These are phyloP conservation scores for Clonostachys rhizophaga DNA, from an alignment of 2,329 filamentous ascomycete species.

Conservation along the genomic window DNA sequence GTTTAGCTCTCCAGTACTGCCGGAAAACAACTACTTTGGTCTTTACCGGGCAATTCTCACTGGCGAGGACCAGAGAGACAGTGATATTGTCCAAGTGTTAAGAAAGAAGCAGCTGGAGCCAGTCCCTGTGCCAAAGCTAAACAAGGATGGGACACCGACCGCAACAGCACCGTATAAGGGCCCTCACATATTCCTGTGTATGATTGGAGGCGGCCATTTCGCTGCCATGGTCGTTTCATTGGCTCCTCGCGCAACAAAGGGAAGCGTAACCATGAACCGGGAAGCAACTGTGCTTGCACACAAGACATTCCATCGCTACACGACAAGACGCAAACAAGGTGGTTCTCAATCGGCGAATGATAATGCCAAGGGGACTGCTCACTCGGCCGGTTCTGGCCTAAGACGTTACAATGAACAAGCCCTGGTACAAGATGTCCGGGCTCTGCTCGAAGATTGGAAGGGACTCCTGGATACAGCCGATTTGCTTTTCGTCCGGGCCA, in stretches of 20 bases:
- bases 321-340: slow-evolving; percentile 92
- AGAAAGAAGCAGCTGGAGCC: slow-evolving; percentile 73
- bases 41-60: slow-evolving; percentile 82
- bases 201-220: slow-evolving; percentile 98
- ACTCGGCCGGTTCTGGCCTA: slow-evolving; percentile 86
- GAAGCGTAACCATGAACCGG: slow-evolving; percentile 68
- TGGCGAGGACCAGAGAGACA: slow-evolving; percentile 59
- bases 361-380: slow-evolving; percentile 85
- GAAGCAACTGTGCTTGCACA: slow-evolving; percentile 87
- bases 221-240: slow-evolving; percentile 93
- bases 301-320: slow-evolving; percentile 98
- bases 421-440: slow-evolving; percentile 80
- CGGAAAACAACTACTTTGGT: slow-evolving; percentile 75
- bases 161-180: slow-evolving; percentile 53
- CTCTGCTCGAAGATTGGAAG: slow-evolving; percentile 80
- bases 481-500: slow-evolving; percentile 83
- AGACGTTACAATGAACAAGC: slow-evolving; percentile 94
- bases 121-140: slow-evolving; percentile 43
- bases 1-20: slow-evolving; percentile 74
- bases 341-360: slow-evolving; percentile 93
- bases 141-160: slow-evolving; percentile 53
- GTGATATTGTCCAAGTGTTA: slow-evolving; percentile 62
- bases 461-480: slow-evolving; percentile 78
- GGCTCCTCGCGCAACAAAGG: slow-evolving; percentile 72
- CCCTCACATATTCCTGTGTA: slow-evolving; percentile 91